Evolutionary conservation across 2,329 filamentous ascomycete species (phyloP), one percentile per base, ranked within the genome.

Genomic region (Apiospora marii): DNA sequence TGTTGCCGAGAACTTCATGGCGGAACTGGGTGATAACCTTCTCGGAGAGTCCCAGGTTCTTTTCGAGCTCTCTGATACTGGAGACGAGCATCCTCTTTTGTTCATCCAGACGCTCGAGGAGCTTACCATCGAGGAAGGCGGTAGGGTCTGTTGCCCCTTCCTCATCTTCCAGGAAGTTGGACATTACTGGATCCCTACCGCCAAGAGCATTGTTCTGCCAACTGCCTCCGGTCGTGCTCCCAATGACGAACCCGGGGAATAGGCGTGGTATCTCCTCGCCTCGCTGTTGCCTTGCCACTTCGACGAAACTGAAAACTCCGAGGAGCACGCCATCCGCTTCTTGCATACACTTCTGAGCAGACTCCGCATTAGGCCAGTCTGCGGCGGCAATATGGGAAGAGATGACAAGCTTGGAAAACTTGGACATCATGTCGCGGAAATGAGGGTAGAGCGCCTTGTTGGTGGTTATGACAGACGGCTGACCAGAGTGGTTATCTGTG

Each of bases 381-480:
- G 96, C 94, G 7, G 96, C 95, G 51, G 96, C 96, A 80, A 99
- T 98, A 81, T 99, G 96, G 19, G 96, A 98, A 3, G 96, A 99
- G 68, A 99, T 92, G 64, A 99, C 96, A 13, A 99, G 88, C 82
- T 99, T 99, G n/a, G 96, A 98, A 82, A 99, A 99, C 78, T 97
- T 95, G 64, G 96, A 98, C 96, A 99, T 99, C 92, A 98, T 98
- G 81, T 98, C 96, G 71, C 96, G 89, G 84, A 99, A 99, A 83
- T 98, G 95, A 34, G 96, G 96, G 80, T 98, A 98, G 22, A 99
- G 86, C 0, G 95, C 94, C 82, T 98, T 98, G 86, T 99, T 99
- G 6, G 94, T 97, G 8, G 95, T 98, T 73, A 99, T 99, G 79
- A 99, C 98, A n/a, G 96, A 98, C 5, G 96, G 96, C 77, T 98